A percentile compares a stretch with the other conserved stretches of the same genome.
Evolutionary conservation across 2,329 filamentous ascomycete species (phyloP).

Genomic region (Colletotrichum truncatum): DNA sequence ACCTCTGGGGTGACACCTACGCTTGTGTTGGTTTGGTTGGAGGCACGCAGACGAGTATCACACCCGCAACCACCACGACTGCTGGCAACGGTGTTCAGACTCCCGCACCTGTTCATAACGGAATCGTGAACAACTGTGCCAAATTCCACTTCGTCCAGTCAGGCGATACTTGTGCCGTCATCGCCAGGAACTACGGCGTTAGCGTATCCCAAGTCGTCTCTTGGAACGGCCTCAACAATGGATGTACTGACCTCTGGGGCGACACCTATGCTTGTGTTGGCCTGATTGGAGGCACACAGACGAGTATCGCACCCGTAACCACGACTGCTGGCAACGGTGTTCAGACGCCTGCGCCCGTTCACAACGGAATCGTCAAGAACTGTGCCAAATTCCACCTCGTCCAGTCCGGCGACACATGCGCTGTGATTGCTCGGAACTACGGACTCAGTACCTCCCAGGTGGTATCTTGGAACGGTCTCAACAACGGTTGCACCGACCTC

Average conservation of each 20-base stretch:
- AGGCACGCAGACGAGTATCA: neutral
- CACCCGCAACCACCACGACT: constrained; percentile 11
- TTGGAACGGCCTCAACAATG: neutral
- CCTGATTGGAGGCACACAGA: neutral
- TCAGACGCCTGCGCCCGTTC: constrained; percentile 38
- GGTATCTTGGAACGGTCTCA: too few relatives aligned
- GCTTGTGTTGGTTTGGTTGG: constrained; percentile 29
- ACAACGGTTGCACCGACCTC: too few relatives aligned
- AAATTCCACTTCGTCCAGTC: constrained; percentile 18
- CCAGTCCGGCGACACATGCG: constrained; percentile 29
- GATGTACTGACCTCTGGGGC: constrained; percentile 17
- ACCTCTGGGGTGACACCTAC: too few relatives aligned
- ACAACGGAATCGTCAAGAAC: constrained; percentile 38
- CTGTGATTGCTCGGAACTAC: too few relatives aligned
- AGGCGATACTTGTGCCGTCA: constrained; percentile 13
- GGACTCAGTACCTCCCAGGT: too few relatives aligned
- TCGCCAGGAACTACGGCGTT: constrained; percentile 1
- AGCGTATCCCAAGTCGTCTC: neutral
- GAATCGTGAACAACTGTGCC: constrained; percentile 24
- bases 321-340: constrained; percentile 30
- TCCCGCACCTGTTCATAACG: constrained; percentile 29
- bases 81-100: constrained; percentile 16
- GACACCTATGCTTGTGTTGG: constrained; percentile 21
- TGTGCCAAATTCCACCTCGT: constrained; percentile 40
- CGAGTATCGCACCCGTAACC: neutral